Base-by-base conservation (phyloP, 306 rosid genomes). In the Phaseolus lunatus region DNA sequence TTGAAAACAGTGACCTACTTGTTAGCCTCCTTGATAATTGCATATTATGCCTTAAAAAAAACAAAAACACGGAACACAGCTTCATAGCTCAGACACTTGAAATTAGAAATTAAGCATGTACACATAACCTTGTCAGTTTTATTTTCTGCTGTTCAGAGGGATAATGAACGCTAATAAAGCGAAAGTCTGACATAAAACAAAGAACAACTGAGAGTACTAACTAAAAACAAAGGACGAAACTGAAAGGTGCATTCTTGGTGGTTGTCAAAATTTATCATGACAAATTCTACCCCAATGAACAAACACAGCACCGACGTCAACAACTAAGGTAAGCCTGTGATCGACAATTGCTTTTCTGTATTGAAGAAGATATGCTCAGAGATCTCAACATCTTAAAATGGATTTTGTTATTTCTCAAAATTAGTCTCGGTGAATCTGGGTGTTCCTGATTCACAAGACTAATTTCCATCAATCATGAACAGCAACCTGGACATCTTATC, bases 401-500 rank as follows among this genome's bases (percentile, higher is more conserved):
- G 7, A 24, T 58, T 16, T 57, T 14, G 27, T 2, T 57, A 24
- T 8, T 0, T n/a, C n/a, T n/a, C 14, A 5, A 5, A 22, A 23
- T 4, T 23, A 56, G 3, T 58, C 65, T 5, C 11, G 1, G 8
- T 58, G 9, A 26, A 27, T 15, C 37, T 1, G 3, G 15, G 5
- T 26, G 22, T 54, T 26, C 18, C 39, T 27, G 39, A 14, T 26
- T 58, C 9, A 50, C 3, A 82, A 54, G 45, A 49, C 0, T 49
- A 27, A 47, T 63, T 20, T n/a, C 12, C 39, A 50, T 27, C 24
- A 35, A 75, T 88, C 85, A 83, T 49, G 83, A 79, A 84, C 89
- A 88, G 70, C 97, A 92, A 78, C 71, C 41, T 2, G 90, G 88
- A 81, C 98, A 93, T 79, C 89, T 82, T 0, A 88, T 83, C 91